phyloP scores from a whole-genome alignment of 805 yeast species.

The Candida alai region DNA sequence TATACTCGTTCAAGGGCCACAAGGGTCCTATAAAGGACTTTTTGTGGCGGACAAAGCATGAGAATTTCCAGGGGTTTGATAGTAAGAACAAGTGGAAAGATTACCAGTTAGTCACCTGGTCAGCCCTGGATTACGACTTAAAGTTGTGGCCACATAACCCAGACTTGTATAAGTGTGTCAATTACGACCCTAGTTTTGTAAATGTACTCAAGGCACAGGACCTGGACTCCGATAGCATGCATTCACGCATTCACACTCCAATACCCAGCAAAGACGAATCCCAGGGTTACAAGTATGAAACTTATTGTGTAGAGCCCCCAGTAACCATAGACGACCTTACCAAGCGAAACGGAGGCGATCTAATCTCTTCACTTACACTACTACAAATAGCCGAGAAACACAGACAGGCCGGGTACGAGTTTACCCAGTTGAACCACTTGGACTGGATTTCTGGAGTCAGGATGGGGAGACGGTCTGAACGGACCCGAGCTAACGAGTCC shows the following conservation, averaged over 20 bases:
- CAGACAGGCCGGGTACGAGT: slow-evolving; percentile 30
- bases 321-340: slow-evolving; percentile 28
- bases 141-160: slow-evolving; percentile 68
- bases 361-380: slow-evolving; percentile 34
- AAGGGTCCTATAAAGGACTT: slow-evolving; percentile 83
- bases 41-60: slow-evolving; percentile 66
- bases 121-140: slow-evolving; percentile 74
- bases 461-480: slow-evolving; percentile 46
- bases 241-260: slow-evolving; percentile 7
- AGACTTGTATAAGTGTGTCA: slow-evolving; percentile 32
- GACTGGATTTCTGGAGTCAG: slow-evolving; percentile 94
- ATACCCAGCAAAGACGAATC: background rate
- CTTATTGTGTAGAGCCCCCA: slow-evolving; percentile 37
- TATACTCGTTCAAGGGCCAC: slow-evolving; percentile 72
- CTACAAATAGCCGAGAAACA: slow-evolving; percentile 33
- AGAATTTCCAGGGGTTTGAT: slow-evolving; percentile 41
- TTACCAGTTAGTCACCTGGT: slow-evolving; percentile 92
- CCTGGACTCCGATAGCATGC: slow-evolving; percentile 7
- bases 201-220: slow-evolving; percentile 10
- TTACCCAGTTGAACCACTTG: slow-evolving; percentile 58
- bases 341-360: slow-evolving; percentile 28
- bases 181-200: slow-evolving; percentile 30
- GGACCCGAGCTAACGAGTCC: slow-evolving; percentile 23
- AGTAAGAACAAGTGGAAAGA: slow-evolving; percentile 64
- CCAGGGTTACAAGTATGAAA: slow-evolving; percentile 22